Evolutionary conservation across 2,329 filamentous ascomycete genomes (phyloP).

Genomic region (Microcyclosporella mali): DNA sequence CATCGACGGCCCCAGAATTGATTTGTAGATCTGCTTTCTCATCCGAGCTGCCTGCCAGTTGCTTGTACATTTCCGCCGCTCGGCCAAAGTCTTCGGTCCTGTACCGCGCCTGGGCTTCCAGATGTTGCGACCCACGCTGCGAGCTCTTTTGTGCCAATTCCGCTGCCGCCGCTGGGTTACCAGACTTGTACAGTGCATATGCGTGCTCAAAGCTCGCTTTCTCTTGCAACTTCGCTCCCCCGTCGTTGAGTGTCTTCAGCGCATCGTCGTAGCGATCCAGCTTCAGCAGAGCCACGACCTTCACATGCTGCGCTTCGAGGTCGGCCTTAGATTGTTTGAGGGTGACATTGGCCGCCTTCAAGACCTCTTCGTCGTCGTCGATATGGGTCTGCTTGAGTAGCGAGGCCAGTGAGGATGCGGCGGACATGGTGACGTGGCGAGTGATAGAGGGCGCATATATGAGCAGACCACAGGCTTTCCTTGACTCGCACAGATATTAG

Average conservation of each 20-base stretch:
- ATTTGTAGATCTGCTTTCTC: conserved; percentile 71
- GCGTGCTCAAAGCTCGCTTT: conserved; percentile 63
- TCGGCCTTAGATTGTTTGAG: conserved; percentile 56
- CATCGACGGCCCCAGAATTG: conserved; percentile 65
- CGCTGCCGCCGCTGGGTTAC: conserved; percentile 60
- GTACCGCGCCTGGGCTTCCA: conserved; percentile 64
- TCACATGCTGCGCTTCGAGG: conserved; percentile 59
- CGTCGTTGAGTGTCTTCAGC: conserved; percentile 60
- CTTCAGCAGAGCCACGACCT: conserved; percentile 69
- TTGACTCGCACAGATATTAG: conserved; percentile 2
- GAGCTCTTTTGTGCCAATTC: conserved; percentile 40
- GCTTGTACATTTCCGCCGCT: conserved; percentile 57
- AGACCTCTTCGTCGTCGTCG: conserved; percentile 67
- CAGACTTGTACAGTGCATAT: conserved; percentile 79
- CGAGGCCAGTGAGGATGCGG: conserved; percentile 38
- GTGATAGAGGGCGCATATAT: background rate
- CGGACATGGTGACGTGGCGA: conserved; percentile 1
- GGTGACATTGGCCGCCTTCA: conserved; percentile 55
- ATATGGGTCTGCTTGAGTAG: conserved; percentile 54
- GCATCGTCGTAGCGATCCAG: conserved; percentile 78
- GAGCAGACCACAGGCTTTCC: conserved; percentile 9
- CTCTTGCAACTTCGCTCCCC: conserved; percentile 54
- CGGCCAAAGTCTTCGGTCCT: conserved; percentile 66
- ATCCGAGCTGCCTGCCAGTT: conserved; percentile 49
- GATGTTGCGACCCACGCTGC: conserved; percentile 50